A percentile compares a stretch with the other conserved stretches of the same genome.
Conservation (phyloP, 1,139 yeast genomes). For the Candida sojae region DNA sequence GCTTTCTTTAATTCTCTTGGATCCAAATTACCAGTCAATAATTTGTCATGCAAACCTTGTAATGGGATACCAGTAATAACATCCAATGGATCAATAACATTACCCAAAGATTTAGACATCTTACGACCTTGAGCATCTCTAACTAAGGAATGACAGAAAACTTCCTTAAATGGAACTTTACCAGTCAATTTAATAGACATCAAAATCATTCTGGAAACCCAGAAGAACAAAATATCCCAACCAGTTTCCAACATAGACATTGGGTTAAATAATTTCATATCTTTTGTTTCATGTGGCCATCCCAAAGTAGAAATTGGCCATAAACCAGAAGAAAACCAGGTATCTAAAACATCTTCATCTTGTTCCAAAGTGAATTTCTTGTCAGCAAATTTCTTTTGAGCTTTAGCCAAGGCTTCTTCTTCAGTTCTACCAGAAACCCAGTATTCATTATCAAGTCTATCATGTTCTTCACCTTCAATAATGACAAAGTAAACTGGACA, state of each 20-base stretch:
- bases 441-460: conserved; percentile 62
- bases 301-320: conserved; percentile 98
- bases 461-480: conserved; percentile 70
- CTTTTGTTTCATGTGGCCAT: conserved; percentile 84
- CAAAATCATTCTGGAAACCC: conserved; percentile 97
- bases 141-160: conserved; percentile 96
- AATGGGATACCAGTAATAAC: conserved; percentile 87
- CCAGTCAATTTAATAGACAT: conserved; percentile 90
- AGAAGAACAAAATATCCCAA: conserved; percentile 98
- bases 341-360: conserved; percentile 97
- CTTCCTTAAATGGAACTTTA: conserved; percentile 89
- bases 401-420: conserved; percentile 85
- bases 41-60: conserved; percentile 76
- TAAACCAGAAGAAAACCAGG: conserved; percentile 97
- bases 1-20: conserved; percentile 89
- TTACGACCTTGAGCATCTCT: conserved; percentile 99
- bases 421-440: conserved; percentile 90
- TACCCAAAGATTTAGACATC: conserved; percentile 97
- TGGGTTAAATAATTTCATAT: conserved; percentile 79
- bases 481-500: conserved; percentile 92
- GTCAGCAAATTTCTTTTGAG: conserved; percentile 69
- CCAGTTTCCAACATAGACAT: conserved; percentile 96
- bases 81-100: conserved; percentile 93
- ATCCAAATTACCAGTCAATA: conserved; percentile 81
- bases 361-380: conserved; percentile 77